Base-by-base conservation (phyloP, 106 monocot species). In the Ottelia alismoides region DNA sequence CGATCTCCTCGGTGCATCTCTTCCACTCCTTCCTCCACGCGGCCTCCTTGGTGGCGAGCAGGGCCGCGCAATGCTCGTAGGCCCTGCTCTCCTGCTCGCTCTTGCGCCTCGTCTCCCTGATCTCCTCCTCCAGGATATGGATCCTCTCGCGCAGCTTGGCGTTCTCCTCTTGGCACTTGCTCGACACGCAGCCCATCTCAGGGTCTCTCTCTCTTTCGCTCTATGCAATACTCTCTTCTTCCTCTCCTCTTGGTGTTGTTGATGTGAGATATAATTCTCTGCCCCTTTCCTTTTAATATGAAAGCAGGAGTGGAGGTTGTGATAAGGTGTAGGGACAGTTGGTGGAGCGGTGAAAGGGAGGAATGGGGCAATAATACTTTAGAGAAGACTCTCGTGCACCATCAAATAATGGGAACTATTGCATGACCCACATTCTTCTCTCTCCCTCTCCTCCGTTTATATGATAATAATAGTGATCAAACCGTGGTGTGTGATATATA, bases 71-170 rank as follows among this genome's bases (percentile, higher is more conserved):
- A 9, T 62, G 22, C 56, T 71, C 43, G 49, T 51, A 45, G 1
- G 57, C 64, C 24, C 58, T 21, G 11, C 26, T 55, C 53, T 84
- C 78, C 12, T 46, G 6, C 54, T 78, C 77, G 31, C 68, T 67
- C 25, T 24, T 46, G 1, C 27, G 46, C 32, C 26, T 56, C 25
- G 67, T 25, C 49, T 53, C 57, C 31, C 48, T 61, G 18, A 89
- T 47, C 74, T 82, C 74, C 43, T 67, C 76, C 31, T 92, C 82
- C 24, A 85, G 27, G 16, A 31, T 26, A 10, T 53, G 64, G 51
- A 77, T 52, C 27, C 53, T 77, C 17, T 47, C 59, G 27, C 25
- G 65, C 19, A 82, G 55, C 30, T 68, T 44, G 25, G 20, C 27
- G 30, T 20, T 10, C 23, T 25, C 65, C 7, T 72, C 29, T 47